A percentile compares a stretch with the other conserved stretches of the same genome.
These are phyloP conservation scores for Bodo saltans DNA, from an alignment of 78 protist species.

Conservation along the genomic window DNA sequence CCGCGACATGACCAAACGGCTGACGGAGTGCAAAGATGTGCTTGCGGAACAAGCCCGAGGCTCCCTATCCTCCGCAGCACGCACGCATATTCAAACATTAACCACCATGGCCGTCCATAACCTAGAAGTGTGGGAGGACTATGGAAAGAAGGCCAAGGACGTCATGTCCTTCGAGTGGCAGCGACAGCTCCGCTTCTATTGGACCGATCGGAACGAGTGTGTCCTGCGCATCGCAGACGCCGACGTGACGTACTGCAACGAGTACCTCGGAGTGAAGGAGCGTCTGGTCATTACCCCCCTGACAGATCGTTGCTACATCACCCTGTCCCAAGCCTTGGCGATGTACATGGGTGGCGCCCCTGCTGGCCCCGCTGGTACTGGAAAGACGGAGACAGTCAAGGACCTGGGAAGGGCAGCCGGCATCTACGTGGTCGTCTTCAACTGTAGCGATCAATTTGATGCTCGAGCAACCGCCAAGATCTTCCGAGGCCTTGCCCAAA, in stretches of 20 bases:
- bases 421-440: conserved; percentile 64
- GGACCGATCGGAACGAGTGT: conserved; percentile 28
- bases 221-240: conserved; percentile 62
- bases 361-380: conserved; percentile 92
- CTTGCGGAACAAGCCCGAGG: not conserved
- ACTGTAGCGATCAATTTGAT: conserved; percentile 80
- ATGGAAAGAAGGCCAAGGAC: conserved; percentile 9
- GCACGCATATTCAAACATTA: conserved; percentile 54
- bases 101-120: conserved; percentile 80
- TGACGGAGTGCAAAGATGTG: not conserved
- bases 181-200: conserved; percentile 73
- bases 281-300: conserved; percentile 85
- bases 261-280: conserved; percentile 74
- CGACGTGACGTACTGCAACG: conserved; percentile 65
- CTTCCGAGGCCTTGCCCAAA: conserved; percentile 78
- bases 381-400: conserved; percentile 90
- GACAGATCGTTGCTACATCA: conserved; percentile 87
- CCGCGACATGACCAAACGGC: not conserved
- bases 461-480: conserved; percentile 59
- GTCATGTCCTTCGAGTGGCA: conserved; percentile 71
- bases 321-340: conserved; percentile 46
- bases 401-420: conserved; percentile 78
- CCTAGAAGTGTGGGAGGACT: conserved; percentile 51
- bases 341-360: conserved; percentile 85
- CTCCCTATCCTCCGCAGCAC: not conserved